phyloP scores from a whole-genome alignment of 2,329 filamentous ascomycete species.

The Stagonosporopsis tanaceti region DNA sequence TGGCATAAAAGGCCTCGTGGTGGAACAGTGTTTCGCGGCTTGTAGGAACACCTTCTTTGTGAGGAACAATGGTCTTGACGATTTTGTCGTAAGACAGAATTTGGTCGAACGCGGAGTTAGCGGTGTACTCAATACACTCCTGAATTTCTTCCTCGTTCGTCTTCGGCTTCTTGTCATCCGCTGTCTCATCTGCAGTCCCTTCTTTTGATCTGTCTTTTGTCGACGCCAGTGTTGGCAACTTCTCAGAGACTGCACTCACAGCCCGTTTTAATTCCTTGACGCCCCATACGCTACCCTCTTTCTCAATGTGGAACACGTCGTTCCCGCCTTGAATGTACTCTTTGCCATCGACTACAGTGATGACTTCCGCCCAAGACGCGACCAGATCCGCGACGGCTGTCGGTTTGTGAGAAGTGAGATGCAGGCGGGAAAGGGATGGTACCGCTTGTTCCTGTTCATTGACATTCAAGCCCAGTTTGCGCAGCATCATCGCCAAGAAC shows the following conservation, averaged over 20 bases:
- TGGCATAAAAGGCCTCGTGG: constrained; percentile 78
- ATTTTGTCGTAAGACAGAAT: constrained; percentile 78
- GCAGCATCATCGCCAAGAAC: constrained; percentile 82
- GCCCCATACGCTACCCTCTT: constrained; percentile 60
- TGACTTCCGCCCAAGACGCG: constrained; percentile 70
- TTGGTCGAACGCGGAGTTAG: constrained; percentile 57
- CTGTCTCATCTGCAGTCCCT: constrained; percentile 15
- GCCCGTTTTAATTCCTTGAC: constrained; percentile 44
- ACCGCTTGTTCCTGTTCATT: constrained; percentile 72
- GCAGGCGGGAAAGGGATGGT: constrained; percentile 81
- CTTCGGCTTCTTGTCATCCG: constrained; percentile 38
- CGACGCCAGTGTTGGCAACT: constrained; percentile 32
- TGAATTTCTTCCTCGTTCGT: constrained; percentile 41
- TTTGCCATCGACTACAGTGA: constrained; percentile 69
- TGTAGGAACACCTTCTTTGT: constrained; percentile 70
- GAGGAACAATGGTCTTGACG: constrained; percentile 76
- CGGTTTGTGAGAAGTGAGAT: constrained; percentile 76
- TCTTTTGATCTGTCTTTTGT: constrained; percentile 35
- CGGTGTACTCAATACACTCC: constrained; percentile 40
- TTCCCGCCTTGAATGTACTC: constrained; percentile 81
- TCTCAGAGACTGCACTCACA: constrained; percentile 42
- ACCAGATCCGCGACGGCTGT: constrained; percentile 73
- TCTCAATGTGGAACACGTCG: constrained; percentile 82
- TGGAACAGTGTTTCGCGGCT: constrained; percentile 85
- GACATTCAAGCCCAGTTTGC: constrained; percentile 82